Conservation (phyloP, 176 grass and related monocot species). For the Aegilops umbellulata region DNA sequence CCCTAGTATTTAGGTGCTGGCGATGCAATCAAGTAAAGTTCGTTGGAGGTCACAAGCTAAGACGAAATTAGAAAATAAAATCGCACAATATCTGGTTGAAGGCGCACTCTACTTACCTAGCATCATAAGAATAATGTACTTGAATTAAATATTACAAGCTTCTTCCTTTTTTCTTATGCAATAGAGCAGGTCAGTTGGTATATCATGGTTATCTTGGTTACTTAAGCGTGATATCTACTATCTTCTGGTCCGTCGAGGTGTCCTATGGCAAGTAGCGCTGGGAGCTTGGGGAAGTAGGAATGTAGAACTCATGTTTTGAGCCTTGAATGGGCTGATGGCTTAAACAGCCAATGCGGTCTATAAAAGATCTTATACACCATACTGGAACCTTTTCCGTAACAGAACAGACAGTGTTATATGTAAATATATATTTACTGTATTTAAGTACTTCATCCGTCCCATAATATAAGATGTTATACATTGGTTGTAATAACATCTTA, state of each 20-base stretch:
- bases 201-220: too few species aligned
- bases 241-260: neutral
- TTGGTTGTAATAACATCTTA: too few species aligned
- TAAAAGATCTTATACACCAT: conserved; percentile 8
- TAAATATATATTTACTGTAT: neutral
- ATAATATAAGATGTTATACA: too few species aligned
- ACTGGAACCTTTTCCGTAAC: neutral
- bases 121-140: neutral
- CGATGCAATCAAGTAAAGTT: too few species aligned
- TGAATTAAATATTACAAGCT: too few species aligned
- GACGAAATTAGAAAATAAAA: too few species aligned
- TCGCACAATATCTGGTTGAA: too few species aligned
- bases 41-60: too few species aligned
- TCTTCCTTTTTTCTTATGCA: too few species aligned
- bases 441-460: neutral
- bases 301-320: neutral
- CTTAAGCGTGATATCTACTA: neutral
- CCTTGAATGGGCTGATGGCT: neutral
- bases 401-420: neutral
- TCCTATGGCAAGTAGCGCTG: neutral
- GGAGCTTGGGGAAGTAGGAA: neutral
- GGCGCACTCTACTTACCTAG: too few species aligned
- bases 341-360: neutral
- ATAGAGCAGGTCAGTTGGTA: too few species aligned
- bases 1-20: too few species aligned